phyloP scores from a whole-genome alignment of 2,329 filamentous ascomycete species.

The Alternaria metachromatica region DNA sequence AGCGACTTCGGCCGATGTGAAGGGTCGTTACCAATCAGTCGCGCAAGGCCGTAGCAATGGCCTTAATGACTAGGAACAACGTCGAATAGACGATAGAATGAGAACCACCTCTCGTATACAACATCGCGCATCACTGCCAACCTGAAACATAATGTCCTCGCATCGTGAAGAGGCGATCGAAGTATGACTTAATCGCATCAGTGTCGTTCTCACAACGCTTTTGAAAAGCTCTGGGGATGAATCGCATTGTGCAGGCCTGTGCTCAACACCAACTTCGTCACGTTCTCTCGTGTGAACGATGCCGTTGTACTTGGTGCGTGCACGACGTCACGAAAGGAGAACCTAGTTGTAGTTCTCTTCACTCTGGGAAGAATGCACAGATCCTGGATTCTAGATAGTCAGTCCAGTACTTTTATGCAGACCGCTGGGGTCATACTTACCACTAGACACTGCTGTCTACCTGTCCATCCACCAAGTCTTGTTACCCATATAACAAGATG shows the following conservation, averaged over 20 bases:
- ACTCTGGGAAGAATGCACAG: background rate
- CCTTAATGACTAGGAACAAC: accelerated
- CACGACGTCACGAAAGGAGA: background rate
- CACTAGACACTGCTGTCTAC: background rate
- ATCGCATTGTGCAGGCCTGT: background rate
- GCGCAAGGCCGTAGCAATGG: background rate
- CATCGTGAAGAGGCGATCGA: background rate
- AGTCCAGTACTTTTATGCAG: background rate
- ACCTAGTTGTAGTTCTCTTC: background rate
- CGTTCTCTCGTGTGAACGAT: background rate
- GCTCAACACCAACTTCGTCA: no score
- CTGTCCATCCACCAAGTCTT: background rate
- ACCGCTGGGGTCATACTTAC: background rate
- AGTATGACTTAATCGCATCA: background rate
- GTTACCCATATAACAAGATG: background rate
- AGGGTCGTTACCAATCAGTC: background rate
- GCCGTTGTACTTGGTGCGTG: background rate
- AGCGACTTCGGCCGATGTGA: background rate
- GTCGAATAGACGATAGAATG: background rate
- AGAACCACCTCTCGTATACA: no score
- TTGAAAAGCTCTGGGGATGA: background rate
- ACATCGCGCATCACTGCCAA: accelerated
- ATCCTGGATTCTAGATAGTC: background rate
- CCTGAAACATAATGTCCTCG: background rate
- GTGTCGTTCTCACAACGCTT: background rate